Evolutionary conservation across 2,329 filamentous ascomycete species (phyloP), one percentile per base, ranked within the genome.

Genomic region (Diplodia mutila): DNA sequence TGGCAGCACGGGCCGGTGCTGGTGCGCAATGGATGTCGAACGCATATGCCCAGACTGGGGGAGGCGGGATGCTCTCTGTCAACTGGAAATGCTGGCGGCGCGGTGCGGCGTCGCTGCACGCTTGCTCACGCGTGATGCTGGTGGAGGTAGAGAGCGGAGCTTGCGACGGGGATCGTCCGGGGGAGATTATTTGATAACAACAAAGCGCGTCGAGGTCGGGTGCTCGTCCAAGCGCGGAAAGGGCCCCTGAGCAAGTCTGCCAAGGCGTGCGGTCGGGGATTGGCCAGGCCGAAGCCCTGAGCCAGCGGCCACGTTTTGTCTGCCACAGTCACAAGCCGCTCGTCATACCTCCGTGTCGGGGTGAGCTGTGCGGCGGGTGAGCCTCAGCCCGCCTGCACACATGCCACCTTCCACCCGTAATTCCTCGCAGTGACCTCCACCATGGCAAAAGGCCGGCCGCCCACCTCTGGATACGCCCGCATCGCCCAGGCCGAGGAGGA

Each of bases 401-500:
- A 66, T 66, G 64, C 53, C 52, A 57, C 65, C 14, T 29, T 23
- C 34, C 6, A 32, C 21, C 55, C 46, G 25, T 27, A 59, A 18
- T 21, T 42, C 21, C 65, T n/a, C 65, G 32, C 53, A 54, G 61
- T 39, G 52, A 53, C 32, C 61, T 65, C 39, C 51, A 69, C 67
- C 34, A 80, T 80, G 78, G 71, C 77, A 3, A 75, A 73, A 66
- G 65, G 69, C 16, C 73, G 75, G 65, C 68, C 82, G 16, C 77
- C 80, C 7, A 83, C 79, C 18, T 84, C 83, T 14, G 83, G 83
- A 61, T 85, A 85, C 71, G 83, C 82, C 53, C 80, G 82, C 55
- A 83, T 85, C 71, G 82, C 82, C n/a, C 83, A 85, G 72, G 82
- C 82, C 53, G 83, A 84, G 70, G 82, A 84, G 71, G 83, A 84